Conservation (phyloP, 257 asterid species). For the Scutellaria barbata region DNA sequence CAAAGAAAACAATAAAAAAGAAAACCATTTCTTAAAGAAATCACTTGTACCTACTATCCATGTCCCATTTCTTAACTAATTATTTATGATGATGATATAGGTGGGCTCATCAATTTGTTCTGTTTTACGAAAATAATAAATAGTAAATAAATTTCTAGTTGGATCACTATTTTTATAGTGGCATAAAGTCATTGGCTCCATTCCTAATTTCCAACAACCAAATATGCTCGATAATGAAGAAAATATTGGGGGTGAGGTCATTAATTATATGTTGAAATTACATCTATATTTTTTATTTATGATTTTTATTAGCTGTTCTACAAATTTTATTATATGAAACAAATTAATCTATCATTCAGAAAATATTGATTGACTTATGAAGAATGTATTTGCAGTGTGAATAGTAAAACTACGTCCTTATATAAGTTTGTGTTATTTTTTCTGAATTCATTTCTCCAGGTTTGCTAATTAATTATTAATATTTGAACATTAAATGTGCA, state of each 20-base stretch:
- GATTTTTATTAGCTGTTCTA: too few relatives aligned
- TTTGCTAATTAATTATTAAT: too few relatives aligned
- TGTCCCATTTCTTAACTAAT: slow-evolving; percentile 34
- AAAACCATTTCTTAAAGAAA: slow-evolving; percentile 57
- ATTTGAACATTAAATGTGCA: too few relatives aligned
- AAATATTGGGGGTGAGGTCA: neutral
- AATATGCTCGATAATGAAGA: slow-evolving; percentile 17
- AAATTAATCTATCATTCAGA: too few relatives aligned
- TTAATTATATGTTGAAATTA: neutral
- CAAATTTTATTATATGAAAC: too few relatives aligned
- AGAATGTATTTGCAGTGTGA: too few relatives aligned
- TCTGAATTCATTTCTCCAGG: too few relatives aligned
- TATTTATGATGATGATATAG: slow-evolving; percentile 27
- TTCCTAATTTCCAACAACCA: slow-evolving; percentile 30
- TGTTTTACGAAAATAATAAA: neutral
- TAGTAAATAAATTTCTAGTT: neutral
- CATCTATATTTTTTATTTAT: neutral
- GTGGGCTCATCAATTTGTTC: slow-evolving; percentile 32
- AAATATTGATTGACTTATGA: too few relatives aligned
- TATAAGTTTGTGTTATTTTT: too few relatives aligned
- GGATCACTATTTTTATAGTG: slow-evolving; percentile 21
- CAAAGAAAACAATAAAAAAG: slow-evolving; percentile 25
- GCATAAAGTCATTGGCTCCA: slow-evolving; percentile 28
- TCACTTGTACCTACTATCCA: slow-evolving; percentile 48
- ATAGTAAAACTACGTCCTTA: too few relatives aligned